phyloP scores from a whole-genome alignment of 768 basidiomycete genomes.

The Coprinopsis sp. region DNA sequence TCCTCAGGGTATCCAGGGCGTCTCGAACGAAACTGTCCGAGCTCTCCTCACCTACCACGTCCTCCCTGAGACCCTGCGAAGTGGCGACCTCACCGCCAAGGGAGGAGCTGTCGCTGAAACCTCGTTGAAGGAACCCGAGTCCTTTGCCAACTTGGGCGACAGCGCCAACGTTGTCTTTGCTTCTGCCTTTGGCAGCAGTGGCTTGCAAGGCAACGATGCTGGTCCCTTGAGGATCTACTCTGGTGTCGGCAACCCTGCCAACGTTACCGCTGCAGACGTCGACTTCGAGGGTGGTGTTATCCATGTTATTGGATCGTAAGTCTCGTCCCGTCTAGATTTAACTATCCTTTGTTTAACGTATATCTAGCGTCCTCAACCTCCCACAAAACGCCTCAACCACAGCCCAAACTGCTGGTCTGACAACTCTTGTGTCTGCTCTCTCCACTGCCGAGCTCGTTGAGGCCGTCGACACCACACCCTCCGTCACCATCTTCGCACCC shows the following conservation, averaged over 20 bases:
- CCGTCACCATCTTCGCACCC: constrained; percentile 10
- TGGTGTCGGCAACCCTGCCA: constrained; percentile 1
- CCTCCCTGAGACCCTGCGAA: neutral
- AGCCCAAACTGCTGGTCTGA: neutral
- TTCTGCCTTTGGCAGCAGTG: constrained; percentile 4
- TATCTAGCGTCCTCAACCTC: constrained; percentile 8
- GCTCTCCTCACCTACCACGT: constrained; percentile 5
- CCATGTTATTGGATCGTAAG: constrained; percentile 10
- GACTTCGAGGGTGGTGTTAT: constrained; percentile 6
- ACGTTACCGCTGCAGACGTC: neutral
- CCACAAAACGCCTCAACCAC: constrained; percentile 7
- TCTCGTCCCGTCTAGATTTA: neutral
- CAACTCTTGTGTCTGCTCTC: neutral
- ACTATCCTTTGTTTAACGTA: neutral
- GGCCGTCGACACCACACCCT: constrained; percentile 7
- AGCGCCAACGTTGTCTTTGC: constrained; percentile 7
- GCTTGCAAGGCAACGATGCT: neutral
- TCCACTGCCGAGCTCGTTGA: neutral
- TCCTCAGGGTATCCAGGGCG: neutral
- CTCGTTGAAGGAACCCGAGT: neutral
- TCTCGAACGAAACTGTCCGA: neutral
- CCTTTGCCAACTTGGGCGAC: constrained; percentile 2
- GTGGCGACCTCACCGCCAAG: neutral
- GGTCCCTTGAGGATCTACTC: constrained; percentile 5
- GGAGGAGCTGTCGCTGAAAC: constrained; percentile 5